Base-by-base conservation (phyloP, 352 stramenopile genomes). In the Pythium volutum region DNA sequence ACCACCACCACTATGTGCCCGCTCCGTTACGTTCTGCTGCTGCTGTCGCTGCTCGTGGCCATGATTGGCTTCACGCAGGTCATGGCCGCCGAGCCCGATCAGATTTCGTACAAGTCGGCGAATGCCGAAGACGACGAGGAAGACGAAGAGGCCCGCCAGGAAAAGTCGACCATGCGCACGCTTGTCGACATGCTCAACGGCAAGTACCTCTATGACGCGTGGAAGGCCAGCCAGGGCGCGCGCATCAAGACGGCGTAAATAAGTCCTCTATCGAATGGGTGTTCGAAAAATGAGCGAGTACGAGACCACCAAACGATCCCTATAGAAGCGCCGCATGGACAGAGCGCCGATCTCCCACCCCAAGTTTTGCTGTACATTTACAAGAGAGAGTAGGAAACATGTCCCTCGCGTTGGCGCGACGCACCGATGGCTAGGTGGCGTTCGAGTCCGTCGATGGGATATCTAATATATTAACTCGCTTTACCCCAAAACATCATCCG, bases 121-220 rank as follows among this genome's bases (percentile, higher is more conserved):
- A 10, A 20, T 27, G 46, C 56, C 22, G 71, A 84, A 45, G 77
- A 86, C 33, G 70, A 80, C n/a, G 78, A 89, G 27, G 74, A 88
- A 46, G 46, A 54, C n/a, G 50, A 70, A 14, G 63, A 88, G 43
- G 54, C 41, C 23, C 48, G 46, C 48, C 46, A 56, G 38, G 46
- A 59, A 53, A 70, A 81, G 72, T 84, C 83, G 45, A 76, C 67
- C 10, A 68, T 92, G 50, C 81, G 83, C 65, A 92, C 82, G 70
- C 70, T 95, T 46, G 51, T 93, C 16, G 83, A 93, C 66, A 95
- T 95, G 86, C 84, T 95, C 66, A 92, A 89, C 56, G 86, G 86
- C 60, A 86, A 88, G 52, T 95, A 95, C 66, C 67, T 95, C n/a
- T 89, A 92, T 68, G 78, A 95, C 67, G 81, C 84, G 10, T 95